Base-by-base conservation (phyloP, 768 basidiomycete species). In the Melanogaster broomeanus region DNA sequence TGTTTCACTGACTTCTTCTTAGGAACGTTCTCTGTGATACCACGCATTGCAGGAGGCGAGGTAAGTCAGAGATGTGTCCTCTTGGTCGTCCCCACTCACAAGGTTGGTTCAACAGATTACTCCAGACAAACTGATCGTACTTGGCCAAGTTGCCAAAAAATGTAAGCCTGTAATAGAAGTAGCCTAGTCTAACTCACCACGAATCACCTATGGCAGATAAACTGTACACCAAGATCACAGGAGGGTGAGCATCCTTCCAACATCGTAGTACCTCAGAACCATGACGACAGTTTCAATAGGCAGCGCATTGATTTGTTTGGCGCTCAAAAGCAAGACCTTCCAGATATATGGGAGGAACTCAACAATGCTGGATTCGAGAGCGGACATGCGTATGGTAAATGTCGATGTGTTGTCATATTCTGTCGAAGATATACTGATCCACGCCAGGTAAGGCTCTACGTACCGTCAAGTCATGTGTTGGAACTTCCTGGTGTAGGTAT, bases 401-500 rank as follows among this genome's bases (percentile, higher is more conserved):
- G 13, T 37, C 27, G 18, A 18, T 28, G 7, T 19, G 6, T 12
- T 2, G 18, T 24, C 44, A 9, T 37, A 37, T 9, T 39, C 11
- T 33, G 30, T 7, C 25, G 6, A 25, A 35, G 10, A 16, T 31
- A 31, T 48, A 25, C 30, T 33, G 25, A 42, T 45, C 6, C 38
- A 44, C 21, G n/a, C 21, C 15, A 70, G 70, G 70, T n/a, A 74
- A 74, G 53, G 74, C 79, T 10, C 68, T 89, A 33, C 74, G 87
- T n/a, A 87, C 87, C 0, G 86, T 90, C 45, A 89, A 90, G 68
- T 82, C 80, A 0, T 89, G 88, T 59, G 87, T 90, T 42, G 86
- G 87, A n/a, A 82, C 81, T 1, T 79, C 73, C 13, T 85, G 79
- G 84, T 87, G 84, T 58, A 79, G 85, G 12, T 89, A 81, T 56